A percentile compares a stretch with the other conserved stretches of the same genome.
Conservation (phyloP, 352 stramenopile species). For the Pythium vanterpoolii region DNA sequence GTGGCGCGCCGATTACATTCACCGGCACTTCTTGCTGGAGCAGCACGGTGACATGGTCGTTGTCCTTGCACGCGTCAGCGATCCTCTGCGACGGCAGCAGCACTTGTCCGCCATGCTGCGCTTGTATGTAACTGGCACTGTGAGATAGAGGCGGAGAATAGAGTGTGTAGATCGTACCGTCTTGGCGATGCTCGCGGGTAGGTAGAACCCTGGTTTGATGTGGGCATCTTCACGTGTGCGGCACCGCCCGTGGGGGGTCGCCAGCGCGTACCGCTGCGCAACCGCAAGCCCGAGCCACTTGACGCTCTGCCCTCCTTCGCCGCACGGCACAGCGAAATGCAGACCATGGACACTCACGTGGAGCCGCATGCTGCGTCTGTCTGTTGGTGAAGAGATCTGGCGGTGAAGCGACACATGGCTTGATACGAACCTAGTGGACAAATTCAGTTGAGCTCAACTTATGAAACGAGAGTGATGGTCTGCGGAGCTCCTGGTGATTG, state of each 20-base stretch:
- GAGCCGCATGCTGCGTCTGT: constrained; percentile 61
- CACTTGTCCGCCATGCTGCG: constrained; percentile 37
- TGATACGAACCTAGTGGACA: not conserved
- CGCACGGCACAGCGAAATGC: constrained; percentile 71
- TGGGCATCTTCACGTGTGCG: constrained; percentile 75
- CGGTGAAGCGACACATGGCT: constrained; percentile 12
- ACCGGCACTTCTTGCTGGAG: constrained; percentile 80
- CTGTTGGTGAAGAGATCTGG: not conserved
- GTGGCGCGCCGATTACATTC: constrained; percentile 76
- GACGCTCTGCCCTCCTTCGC: constrained; percentile 68
- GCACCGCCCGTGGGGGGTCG: constrained; percentile 58
- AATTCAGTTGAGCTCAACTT: not conserved
- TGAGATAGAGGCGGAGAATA: not conserved
- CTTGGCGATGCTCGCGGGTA: constrained; percentile 57
- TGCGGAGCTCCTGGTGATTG: not conserved
- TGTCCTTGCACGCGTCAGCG: constrained; percentile 66
- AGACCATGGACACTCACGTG: constrained; percentile 66
- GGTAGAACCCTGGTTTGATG: constrained; percentile 75
- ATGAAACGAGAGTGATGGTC: not conserved
- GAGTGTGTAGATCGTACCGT: constrained; percentile 1
- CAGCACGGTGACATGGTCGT: constrained; percentile 56
- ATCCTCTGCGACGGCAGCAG: constrained; percentile 53
- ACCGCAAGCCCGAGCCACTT: constrained; percentile 84
- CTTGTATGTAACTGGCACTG: not conserved
- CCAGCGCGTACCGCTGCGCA: constrained; percentile 71